Conservation (phyloP, 139 green algal species). For the Haematococcus sp. region DNA sequence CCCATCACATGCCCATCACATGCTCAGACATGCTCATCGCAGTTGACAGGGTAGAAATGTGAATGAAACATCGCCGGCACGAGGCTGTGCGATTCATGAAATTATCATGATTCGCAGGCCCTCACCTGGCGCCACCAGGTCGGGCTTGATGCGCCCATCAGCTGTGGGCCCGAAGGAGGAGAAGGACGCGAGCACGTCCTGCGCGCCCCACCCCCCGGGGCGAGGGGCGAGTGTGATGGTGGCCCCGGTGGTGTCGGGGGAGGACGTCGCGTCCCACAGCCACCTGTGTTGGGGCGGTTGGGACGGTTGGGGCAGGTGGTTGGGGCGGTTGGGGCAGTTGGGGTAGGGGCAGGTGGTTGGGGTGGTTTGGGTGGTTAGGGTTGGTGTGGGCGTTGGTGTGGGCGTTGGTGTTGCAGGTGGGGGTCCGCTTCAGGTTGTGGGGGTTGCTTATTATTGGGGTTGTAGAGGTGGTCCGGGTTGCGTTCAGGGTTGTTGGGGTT, state of each 20-base stretch:
- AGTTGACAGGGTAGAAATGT: slow-evolving; percentile 89
- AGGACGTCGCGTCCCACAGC: slow-evolving; percentile 4
- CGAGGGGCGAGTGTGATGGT: slow-evolving; percentile 35
- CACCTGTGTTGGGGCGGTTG: neutral
- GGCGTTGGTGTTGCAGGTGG: no score
- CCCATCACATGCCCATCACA: neutral
- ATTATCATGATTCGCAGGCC: slow-evolving; percentile 95
- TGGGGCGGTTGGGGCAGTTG: no score
- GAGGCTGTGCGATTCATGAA: slow-evolving; percentile 87
- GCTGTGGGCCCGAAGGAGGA: slow-evolving; percentile 66
- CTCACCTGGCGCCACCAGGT: slow-evolving; percentile 76
- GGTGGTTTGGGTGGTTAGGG: no score
- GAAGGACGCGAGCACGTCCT: slow-evolving; percentile 61
- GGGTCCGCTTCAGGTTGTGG: no score
- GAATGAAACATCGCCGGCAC: slow-evolving; percentile 86
- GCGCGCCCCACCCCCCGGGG: slow-evolving; percentile 8
- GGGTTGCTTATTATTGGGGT: no score
- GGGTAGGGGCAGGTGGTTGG: no score
- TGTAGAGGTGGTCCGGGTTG: no score
- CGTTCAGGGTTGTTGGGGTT: no score
- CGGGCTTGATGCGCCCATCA: slow-evolving; percentile 85
- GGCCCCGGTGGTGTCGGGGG: slow-evolving; percentile 7
- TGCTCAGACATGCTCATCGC: neutral
- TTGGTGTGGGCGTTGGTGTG: no score
- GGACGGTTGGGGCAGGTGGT: neutral